Percentiles rank a stretch among this genome's conserved stretches.
These are phyloP conservation scores for Sordariomycetes sp. DNA, from an alignment of 2,329 filamentous ascomycete genomes.

Conservation along the genomic window DNA sequence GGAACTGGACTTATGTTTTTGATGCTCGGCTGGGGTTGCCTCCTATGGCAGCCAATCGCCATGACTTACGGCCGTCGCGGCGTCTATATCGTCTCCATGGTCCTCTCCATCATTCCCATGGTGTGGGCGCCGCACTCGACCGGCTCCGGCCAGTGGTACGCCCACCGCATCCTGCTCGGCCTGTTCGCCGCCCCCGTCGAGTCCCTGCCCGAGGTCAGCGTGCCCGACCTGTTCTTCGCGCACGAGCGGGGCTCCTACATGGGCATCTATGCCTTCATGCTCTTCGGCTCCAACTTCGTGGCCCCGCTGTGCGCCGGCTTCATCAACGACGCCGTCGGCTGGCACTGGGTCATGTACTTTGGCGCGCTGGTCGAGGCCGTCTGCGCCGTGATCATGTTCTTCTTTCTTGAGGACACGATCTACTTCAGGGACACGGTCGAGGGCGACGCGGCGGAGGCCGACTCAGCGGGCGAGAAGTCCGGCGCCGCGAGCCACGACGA, in stretches of 20 bases:
- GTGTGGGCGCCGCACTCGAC: conserved; percentile 19
- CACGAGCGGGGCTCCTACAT: conserved; percentile 25
- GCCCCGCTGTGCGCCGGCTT: conserved; percentile 35
- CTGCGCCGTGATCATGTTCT: conserved; percentile 8
- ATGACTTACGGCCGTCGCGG: conserved; percentile 38
- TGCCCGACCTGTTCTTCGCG: conserved; percentile 23
- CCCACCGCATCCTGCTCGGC: background rate
- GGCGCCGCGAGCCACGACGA: background rate
- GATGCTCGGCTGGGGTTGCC: conserved; percentile 36
- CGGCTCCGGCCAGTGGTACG: background rate
- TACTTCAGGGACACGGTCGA: conserved; percentile 7
- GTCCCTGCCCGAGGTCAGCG: conserved; percentile 14
- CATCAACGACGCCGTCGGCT: conserved; percentile 26
- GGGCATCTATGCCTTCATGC: conserved; percentile 26
- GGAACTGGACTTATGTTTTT: conserved; percentile 43
- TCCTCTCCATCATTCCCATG: conserved; percentile 17
- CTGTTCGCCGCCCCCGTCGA: background rate
- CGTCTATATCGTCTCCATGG: conserved; percentile 30
- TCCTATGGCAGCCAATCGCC: conserved; percentile 42
- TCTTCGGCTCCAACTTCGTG: conserved; percentile 29
- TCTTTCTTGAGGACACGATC: conserved; percentile 16
- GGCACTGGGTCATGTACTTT: conserved; percentile 16
- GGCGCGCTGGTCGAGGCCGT: conserved; percentile 9
- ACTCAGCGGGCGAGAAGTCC: background rate
- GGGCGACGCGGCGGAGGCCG: background rate